Evolutionary conservation across 2,329 filamentous ascomycete genomes (phyloP), one percentile per base, ranked within the genome.

Genomic region (Scedosporium aurantiacum): DNA sequence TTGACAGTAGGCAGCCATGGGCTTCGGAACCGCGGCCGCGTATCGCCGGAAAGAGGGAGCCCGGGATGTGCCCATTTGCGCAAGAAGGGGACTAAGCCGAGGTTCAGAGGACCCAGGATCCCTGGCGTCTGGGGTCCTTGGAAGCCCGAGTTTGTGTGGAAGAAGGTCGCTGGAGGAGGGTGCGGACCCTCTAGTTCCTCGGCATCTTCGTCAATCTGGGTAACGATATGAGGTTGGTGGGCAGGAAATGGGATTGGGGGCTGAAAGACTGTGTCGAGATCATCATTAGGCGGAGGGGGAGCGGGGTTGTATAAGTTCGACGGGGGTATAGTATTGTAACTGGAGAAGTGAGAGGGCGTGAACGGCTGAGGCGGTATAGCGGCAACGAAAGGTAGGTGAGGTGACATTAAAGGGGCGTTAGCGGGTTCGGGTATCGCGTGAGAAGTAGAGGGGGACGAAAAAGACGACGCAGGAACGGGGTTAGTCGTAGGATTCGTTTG

Each of bases 31-130:
- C 66, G 63, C 63, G 67, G 63, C 60, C 66, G 63, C 62, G 70
- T 54, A 61, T 68, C 37, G 37, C 64, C 66, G 63, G 66, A 64
- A 65, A 63, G 21, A 27, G 64, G 68, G 28, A 67, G 68, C 45
- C 67, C 68, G 43, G 72, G 69, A 58, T 71, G 69, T 23, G 75
- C 72, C 82, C 82, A 85, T 41, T 73, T 67, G 43, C 74, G 72
- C 37, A 85, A 72, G 65, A 84, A 84, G 43, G 80, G 75, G 32
- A 73, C 64, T 28, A 83, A 70, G 54, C 75, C 75, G 41, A 76
- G 71, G 66, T 85, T 85, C 60, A 75, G 74, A 12, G 79, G 78
- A 8, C 76, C 76, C 32, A 82, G 72, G 16, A 74, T 70, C 27
- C 67, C 67, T 47, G 72, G 71, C 52, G 72, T 74, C 4, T 70